phyloP scores from a whole-genome alignment of 2,329 filamentous ascomycete genomes.

The Monilinia laxa region DNA sequence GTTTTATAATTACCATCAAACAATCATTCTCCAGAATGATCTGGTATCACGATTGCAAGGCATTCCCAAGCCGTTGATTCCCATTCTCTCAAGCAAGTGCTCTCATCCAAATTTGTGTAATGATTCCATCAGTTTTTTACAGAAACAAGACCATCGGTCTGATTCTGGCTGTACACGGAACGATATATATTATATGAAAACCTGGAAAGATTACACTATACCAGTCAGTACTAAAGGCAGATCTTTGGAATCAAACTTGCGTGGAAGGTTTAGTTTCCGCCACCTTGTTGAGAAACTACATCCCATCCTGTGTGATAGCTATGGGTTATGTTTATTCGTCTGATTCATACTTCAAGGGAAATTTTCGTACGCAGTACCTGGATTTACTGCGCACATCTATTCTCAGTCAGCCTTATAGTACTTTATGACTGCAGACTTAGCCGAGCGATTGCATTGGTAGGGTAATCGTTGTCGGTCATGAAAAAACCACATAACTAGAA shows the following conservation, averaged over 20 bases:
- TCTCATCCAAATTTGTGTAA: neutral
- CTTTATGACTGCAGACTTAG: neutral
- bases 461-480: neutral
- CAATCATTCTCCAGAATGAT: neutral
- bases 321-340: neutral
- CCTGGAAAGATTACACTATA: neutral
- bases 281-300: neutral
- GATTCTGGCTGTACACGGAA: neutral
- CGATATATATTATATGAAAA: too few species aligned
- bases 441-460: neutral
- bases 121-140: too few species aligned
- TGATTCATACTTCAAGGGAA: neutral
- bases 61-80: neutral
- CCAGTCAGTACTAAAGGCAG: neutral
- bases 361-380: neutral
- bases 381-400: neutral
- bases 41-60: neutral
- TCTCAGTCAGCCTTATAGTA: neutral
- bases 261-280: constrained; percentile 2
- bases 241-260: neutral
- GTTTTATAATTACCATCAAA: neutral
- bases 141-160: neutral
- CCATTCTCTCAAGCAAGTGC: neutral
- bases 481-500: neutral
- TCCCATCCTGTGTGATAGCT: neutral